Base-by-base conservation (phyloP, 768 basidiomycete species). In the Fomitopsis pulvina region DNA sequence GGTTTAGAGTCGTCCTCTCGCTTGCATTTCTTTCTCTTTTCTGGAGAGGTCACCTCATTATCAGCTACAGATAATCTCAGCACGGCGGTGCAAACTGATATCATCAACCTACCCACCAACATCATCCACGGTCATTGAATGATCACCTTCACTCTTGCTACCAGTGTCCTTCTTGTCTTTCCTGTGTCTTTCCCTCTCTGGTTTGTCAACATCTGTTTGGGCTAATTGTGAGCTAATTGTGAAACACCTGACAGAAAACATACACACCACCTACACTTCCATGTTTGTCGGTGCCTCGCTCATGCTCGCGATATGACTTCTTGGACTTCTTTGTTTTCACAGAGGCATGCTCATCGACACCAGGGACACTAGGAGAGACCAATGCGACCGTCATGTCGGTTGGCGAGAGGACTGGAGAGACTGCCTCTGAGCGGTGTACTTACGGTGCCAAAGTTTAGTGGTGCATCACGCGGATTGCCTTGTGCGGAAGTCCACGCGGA, bases 1-100 rank as follows among this genome's bases (percentile, higher is more conserved):
- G 51, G 47, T 10, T 60, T 62, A 3, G 57, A 55, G 38, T 56
- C 68, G 16, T 60, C 62, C 26, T 73, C 66, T 7, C 67, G 66
- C 54, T 75, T 74, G 26, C 68, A 68, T 58, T 72, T 75, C 47
- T 44, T 53, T 12, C 47, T 47, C 48, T 48, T 54, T 24, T 43
- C 50, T 10, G 12, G 24, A 9, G 16, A 9, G 2, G 42, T 48
- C 6, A 47, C 30, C 32, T 8, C 18, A 5, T 9, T 30, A 16
- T 27, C 49, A 10, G 20, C 48, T 53, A n/a, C 16, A 18, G 21
- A 24, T 9, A 10, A 20, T 24, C 25, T 43, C 25, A n/a, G n/a
- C n/a, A n/a, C n/a, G n/a, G n/a, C n/a, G n/a, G n/a, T n/a, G n/a
- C n/a, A n/a, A n/a, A n/a, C n/a, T n/a, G n/a, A 25, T 30, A 22